Conservation (phyloP, 2,329 filamentous ascomycete species). For the Stachybotrys echinatus region DNA sequence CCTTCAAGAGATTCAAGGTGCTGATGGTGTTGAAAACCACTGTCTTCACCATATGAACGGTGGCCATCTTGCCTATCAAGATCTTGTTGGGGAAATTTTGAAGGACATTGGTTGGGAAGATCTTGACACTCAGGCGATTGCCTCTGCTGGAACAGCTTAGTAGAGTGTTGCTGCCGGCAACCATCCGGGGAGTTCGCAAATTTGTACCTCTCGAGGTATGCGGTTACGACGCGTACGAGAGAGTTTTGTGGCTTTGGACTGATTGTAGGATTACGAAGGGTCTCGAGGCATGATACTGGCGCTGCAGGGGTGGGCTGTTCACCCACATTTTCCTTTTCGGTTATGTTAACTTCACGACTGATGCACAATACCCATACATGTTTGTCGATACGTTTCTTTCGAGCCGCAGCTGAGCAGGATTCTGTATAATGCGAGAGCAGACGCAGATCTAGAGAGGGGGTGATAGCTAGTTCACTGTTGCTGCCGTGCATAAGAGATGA, state of each 20-base stretch:
- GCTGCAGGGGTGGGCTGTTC: not conserved
- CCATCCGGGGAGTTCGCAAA: not conserved
- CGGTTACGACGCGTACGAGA: not conserved
- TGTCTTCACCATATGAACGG: constrained; percentile 60
- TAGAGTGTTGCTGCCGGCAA: not conserved
- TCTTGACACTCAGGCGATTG: constrained; percentile 33
- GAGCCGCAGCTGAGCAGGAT: no score
- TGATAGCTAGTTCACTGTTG: no score
- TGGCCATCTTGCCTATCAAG: constrained; percentile 67
- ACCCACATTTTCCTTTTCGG: not conserved
- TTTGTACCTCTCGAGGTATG: not conserved
- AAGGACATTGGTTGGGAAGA: constrained; percentile 65
- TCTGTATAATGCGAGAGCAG: no score
- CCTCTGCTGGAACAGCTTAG: not conserved
- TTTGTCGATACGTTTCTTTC: no score
- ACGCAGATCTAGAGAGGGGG: no score
- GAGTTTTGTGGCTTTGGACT: not conserved
- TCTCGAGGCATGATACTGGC: not conserved
- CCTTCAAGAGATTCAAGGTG: constrained; percentile 65
- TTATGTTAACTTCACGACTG: not conserved
- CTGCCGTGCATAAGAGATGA: no score
- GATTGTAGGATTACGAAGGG: not conserved
- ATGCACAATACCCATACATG: not conserved
- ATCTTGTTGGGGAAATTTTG: constrained; percentile 61
- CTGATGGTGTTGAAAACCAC: constrained; percentile 62